phyloP scores from a whole-genome alignment of 2,329 filamentous ascomycete species.

The Pseudogymnoascus sp. region DNA sequence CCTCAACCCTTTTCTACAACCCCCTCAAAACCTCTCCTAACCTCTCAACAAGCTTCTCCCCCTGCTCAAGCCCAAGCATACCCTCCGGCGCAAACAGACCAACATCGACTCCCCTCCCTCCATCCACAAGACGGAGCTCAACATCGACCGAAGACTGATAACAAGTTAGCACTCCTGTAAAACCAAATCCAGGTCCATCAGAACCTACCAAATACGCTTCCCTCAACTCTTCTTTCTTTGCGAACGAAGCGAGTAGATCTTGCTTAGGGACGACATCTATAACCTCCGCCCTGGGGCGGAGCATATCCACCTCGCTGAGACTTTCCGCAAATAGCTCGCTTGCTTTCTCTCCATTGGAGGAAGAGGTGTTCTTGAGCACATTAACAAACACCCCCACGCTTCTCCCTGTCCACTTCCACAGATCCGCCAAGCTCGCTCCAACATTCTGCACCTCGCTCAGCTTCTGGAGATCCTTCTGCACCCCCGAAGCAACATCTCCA shows the following conservation, averaged over 20 bases:
- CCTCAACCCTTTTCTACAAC: neutral
- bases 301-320: neutral
- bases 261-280: neutral
- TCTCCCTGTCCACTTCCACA: constrained; percentile 67
- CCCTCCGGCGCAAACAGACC: constrained; percentile 25
- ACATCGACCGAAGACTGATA: constrained; percentile 27
- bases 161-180: constrained; percentile 14
- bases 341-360: neutral
- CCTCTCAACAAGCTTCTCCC: constrained; percentile 15
- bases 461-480: constrained; percentile 61
- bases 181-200: neutral
- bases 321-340: neutral
- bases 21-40: neutral
- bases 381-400: constrained; percentile 71
- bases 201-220: constrained; percentile 12
- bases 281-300: neutral
- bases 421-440: constrained; percentile 60
- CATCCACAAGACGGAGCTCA: constrained; percentile 23
- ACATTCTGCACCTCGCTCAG: constrained; percentile 52
- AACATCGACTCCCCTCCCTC: constrained; percentile 21
- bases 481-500: constrained; percentile 44
- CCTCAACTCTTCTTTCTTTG: neutral
- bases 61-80: constrained; percentile 19
- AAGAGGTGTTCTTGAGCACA: constrained; percentile 47
- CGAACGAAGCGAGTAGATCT: neutral